Base-by-base conservation (phyloP, 805 yeast species). In the Allodekkera sacchari region DNA sequence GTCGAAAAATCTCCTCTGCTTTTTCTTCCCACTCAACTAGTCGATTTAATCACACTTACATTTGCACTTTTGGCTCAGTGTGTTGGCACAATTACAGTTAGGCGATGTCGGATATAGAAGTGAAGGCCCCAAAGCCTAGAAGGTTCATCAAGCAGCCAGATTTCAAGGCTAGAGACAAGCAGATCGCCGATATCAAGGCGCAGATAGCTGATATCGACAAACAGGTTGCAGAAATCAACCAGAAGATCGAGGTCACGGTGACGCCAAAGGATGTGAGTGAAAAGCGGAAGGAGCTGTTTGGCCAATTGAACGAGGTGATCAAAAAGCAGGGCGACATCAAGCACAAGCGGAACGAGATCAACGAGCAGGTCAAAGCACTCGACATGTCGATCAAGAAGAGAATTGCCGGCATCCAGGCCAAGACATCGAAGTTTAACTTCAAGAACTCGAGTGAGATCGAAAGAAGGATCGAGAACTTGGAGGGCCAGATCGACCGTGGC, bases 141-240 rank as follows among this genome's bases (percentile, higher is more conserved):
- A 68, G 66, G 39, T 74, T 66, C 55, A 70, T 79, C 58, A 81
- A 81, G 57, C 75, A 80, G 50, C 94, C 94, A 29, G 92, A 83
- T 57, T 72, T 67, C 47, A 61, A 68, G 38, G 75, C 64, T 34
- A 67, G 77, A 58, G 82, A 81, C 53, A 69, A 66, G 39, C 66
- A 70, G 42, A 50, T 80, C 39, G 70, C 65, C 22, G 63, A 62
- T 38, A 57, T 79, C 44, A 71, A 72, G 39, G 66, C 66, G 24
- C 77, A 79, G 52, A 69, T 82, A 55, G 74, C 75, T 48, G 70
- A 70, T 50, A 64, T 77, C 53, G 83, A 78, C 51, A 52, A 59
- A 27, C 64, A 68, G 38, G 58, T 77, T 42, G 59, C 59, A 31
- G 68, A 70, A 43, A 48, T 79, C 48, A 67, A 64, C 39, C 63